phyloP scores from a whole-genome alignment of 805 yeast genomes.

The Wickerhamiella sergipiensis region DNA sequence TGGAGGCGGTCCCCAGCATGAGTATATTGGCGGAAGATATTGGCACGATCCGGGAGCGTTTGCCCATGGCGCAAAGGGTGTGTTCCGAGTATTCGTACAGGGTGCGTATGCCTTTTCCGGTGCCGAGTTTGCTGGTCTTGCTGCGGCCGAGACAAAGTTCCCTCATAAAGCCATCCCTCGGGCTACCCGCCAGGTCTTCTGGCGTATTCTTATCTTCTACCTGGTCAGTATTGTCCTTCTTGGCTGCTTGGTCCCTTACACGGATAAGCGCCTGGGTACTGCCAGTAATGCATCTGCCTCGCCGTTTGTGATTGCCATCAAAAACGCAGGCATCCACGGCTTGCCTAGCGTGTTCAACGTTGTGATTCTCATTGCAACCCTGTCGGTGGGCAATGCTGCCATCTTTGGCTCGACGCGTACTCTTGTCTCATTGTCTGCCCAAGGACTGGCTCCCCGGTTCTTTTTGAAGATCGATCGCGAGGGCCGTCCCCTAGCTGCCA shows the following conservation, averaged over 20 bases:
- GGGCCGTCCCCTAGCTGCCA: conserved; percentile 61
- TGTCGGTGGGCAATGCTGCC: conserved; percentile 64
- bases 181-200: conserved; percentile 70
- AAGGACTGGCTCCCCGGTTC: conserved; percentile 45
- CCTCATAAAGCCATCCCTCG: conserved; percentile 56
- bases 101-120: conserved; percentile 66
- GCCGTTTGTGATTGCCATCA: conserved; percentile 60
- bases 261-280: conserved; percentile 33
- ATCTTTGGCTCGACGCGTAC: conserved; percentile 64
- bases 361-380: conserved; percentile 51
- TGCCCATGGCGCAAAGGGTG: conserved; percentile 53
- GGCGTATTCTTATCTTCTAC: conserved; percentile 67
- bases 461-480: conserved; percentile 51
- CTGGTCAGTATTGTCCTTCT: conserved; percentile 41
- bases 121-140: conserved; percentile 57
- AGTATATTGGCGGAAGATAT: conserved; percentile 41
- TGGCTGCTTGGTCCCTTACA: conserved; percentile 63
- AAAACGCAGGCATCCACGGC: conserved; percentile 50
- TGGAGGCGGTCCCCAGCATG: conserved; percentile 45
- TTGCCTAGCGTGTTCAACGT: conserved; percentile 60
- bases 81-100: conserved; percentile 48
- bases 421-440: conserved; percentile 49
- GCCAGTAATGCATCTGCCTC: conserved; percentile 44
- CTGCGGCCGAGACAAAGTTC: conserved; percentile 62
- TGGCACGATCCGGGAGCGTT: conserved; percentile 52